Base-by-base conservation (phyloP, 2,329 filamentous ascomycete genomes). In the Alternaria sp. region DNA sequence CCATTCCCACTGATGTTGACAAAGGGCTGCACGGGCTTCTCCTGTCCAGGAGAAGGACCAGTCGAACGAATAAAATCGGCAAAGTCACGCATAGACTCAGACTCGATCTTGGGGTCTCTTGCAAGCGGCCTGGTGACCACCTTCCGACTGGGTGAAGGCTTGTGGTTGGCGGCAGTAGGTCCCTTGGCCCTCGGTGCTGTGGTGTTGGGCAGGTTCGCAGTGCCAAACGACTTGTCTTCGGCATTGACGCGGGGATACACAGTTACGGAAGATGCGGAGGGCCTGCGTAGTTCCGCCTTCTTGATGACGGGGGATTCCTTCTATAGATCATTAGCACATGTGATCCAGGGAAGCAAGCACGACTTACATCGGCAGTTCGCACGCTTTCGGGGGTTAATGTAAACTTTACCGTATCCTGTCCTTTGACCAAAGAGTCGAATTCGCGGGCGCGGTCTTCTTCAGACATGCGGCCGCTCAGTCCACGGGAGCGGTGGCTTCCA, bases 41-140 rank as follows among this genome's bases (percentile, higher is more conserved):
- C 71, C 21, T 77, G 71, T 21, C 72, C 73, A 10, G 74, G 72
- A 62, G 67, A 72, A 61, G 71, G 95, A 2, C 93, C 93, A 28
- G 93, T 97, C 1, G 91, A 92, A 63, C 93, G 90, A 73, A 97
- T 93, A 77, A 97, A 97, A 62, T 96, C 91, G 21, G 93, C 92
- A 81, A 97, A 93, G 72, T 97, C 94, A 49, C 89, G 86, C 9
- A 91, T 88, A 0, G 93, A 93, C 65, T 94, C 91, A 6, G 86
- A 84, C 10, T 88, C 85, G 9, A 91, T 84, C 65, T 91, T 87
- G 2, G 93, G 89, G 69, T 97, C 93, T 66, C 93, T 87, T 23
- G 93, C 88, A 61, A 67, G 79, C 9, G 74, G 74, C 47, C 76
- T 72, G n/a, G 65, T 68, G 5, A 76, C 66, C 1, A 71, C 67